Percentiles rank a stretch among this genome's conserved stretches.
phyloP scores from a whole-genome alignment of 768 basidiomycete genomes.

The Boletus vinaceobasis region DNA sequence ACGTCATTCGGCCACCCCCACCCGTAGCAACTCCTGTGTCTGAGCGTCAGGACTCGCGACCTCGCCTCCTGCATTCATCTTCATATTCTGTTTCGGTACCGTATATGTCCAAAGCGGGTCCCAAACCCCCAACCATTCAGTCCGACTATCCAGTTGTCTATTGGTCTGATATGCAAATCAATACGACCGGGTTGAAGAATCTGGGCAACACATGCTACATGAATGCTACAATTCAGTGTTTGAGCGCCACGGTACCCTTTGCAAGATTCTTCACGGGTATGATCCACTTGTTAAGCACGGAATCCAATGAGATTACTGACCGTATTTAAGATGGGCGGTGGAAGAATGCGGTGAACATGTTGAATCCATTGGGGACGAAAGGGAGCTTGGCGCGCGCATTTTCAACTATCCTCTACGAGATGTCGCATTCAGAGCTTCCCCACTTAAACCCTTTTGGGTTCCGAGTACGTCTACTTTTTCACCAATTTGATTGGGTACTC shows the following conservation, averaged over 20 bases:
- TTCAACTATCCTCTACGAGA: slow-evolving; percentile 74
- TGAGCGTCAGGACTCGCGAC: slow-evolving; percentile 75
- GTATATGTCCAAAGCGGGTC: slow-evolving; percentile 31
- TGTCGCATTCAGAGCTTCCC: slow-evolving; percentile 85
- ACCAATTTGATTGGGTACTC: neutral
- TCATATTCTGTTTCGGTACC: slow-evolving; percentile 31
- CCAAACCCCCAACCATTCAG: slow-evolving; percentile 61
- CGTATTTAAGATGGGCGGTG: slow-evolving; percentile 63
- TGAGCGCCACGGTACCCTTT: slow-evolving; percentile 93
- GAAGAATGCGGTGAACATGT: slow-evolving; percentile 78
- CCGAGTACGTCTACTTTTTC: slow-evolving; percentile 56
- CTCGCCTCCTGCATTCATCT: slow-evolving; percentile 42
- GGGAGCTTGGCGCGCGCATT: slow-evolving; percentile 81
- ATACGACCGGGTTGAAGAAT: slow-evolving; percentile 87
- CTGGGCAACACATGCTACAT: slow-evolving; percentile 98
- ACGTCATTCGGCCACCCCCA: slow-evolving; percentile 74
- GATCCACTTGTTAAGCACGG: neutral
- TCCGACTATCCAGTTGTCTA: slow-evolving; percentile 81
- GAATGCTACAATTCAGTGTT: slow-evolving; percentile 96
- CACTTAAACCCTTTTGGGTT: slow-evolving; percentile 81
- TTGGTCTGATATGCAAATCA: slow-evolving; percentile 80
- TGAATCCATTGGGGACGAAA: slow-evolving; percentile 85
- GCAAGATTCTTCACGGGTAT: slow-evolving; percentile 87
- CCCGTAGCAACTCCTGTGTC: slow-evolving; percentile 64
- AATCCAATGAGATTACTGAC: slow-evolving; percentile 1